phyloP scores from a whole-genome alignment of 352 stramenopile species.

The Lagenidium giganteum region DNA sequence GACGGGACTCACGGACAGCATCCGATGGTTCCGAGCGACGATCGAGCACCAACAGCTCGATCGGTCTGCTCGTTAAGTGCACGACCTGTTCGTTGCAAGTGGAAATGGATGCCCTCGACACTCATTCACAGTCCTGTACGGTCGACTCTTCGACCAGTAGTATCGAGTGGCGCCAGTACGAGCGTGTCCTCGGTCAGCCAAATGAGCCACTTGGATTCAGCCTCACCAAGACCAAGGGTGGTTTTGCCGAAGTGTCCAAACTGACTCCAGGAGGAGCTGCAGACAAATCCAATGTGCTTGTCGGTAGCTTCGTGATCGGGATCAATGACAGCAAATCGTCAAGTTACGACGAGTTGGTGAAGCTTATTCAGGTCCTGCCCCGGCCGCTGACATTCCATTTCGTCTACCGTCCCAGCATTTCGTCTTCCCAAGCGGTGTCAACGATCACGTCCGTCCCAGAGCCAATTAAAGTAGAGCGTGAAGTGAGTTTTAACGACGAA shows the following conservation, averaged over 20 bases:
- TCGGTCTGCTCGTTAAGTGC: constrained; percentile 46
- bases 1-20: too few species aligned
- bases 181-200: constrained; percentile 36
- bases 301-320: constrained; percentile 73
- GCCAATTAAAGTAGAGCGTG: constrained; percentile 45
- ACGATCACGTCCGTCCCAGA: constrained; percentile 59
- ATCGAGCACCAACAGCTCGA: too few species aligned
- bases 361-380: constrained; percentile 36
- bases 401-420: constrained; percentile 32
- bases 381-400: constrained; percentile 70
- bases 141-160: constrained; percentile 20
- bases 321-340: constrained; percentile 53
- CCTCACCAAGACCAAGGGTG: constrained; percentile 56
- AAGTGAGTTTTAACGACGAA: constrained; percentile 47
- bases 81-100: constrained; percentile 56
- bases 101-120: constrained; percentile 40
- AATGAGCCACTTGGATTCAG: constrained; percentile 59
- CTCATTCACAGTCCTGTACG: constrained; percentile 57
- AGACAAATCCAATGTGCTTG: constrained; percentile 49
- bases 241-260: constrained; percentile 69
- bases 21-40: constrained; percentile 2
- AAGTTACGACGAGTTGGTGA: constrained; percentile 70
- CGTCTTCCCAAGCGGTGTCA: constrained; percentile 12
- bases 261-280: constrained; percentile 50
- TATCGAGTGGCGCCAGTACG: constrained; percentile 58